A percentile compares a stretch with the other conserved stretches of the same genome.
Conservation (phyloP, 2,329 filamentous ascomycete genomes). For the Fusarium sp. region DNA sequence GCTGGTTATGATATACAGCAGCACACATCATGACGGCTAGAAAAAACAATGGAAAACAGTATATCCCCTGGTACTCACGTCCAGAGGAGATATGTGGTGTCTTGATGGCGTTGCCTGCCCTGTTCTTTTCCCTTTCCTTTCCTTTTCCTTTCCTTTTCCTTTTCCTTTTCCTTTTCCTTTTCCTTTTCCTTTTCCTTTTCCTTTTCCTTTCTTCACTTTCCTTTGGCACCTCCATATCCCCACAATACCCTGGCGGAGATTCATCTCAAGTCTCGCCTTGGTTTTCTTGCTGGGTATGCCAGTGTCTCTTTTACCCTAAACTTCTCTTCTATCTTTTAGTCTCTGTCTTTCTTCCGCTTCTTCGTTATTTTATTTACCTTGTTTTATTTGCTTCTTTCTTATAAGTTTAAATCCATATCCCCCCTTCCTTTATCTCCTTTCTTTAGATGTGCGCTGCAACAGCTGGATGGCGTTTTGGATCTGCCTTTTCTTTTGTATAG, state of each 20-base stretch:
- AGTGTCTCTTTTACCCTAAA: background rate
- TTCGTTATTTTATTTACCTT: background rate
- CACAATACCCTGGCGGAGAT: too few species aligned
- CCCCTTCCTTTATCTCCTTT: background rate
- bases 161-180: background rate
- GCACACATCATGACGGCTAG: background rate
- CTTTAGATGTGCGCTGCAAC: background rate
- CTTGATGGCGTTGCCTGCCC: background rate
- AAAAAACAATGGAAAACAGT: constrained; percentile 7
- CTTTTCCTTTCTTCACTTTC: background rate
- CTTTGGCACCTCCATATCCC: background rate
- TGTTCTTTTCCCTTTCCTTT: background rate
- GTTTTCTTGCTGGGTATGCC: background rate
- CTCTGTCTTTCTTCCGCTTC: background rate
- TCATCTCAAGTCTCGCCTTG: background rate
- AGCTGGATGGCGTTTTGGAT: background rate
- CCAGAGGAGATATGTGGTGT: background rate
- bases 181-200: background rate
- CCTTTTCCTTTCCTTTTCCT: background rate
- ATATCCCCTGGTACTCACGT: background rate
- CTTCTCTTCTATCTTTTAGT: background rate
- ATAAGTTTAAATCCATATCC: background rate
- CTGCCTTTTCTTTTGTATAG: background rate
- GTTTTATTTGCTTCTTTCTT: background rate
- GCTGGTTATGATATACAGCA: background rate